Conservation (phyloP, 108 stramenopile species). For the Stephanodiscus triporus region DNA sequence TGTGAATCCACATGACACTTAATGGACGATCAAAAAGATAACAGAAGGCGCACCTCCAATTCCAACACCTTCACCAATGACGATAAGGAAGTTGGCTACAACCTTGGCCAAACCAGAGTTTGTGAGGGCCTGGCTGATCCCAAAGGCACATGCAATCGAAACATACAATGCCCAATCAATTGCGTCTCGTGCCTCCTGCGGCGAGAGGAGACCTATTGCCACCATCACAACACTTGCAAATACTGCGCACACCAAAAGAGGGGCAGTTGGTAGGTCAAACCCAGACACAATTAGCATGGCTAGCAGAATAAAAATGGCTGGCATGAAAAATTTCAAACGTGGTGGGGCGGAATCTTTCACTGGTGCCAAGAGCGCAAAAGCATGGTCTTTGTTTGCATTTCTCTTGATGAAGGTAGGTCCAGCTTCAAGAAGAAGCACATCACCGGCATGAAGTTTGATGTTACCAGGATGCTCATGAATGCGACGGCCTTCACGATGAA, state of each 20-base stretch:
- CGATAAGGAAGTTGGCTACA: constrained; percentile 2
- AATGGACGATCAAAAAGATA: constrained; percentile 55
- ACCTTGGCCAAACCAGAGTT: constrained; percentile 47
- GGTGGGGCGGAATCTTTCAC: constrained; percentile 86
- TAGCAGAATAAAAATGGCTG: constrained; percentile 64
- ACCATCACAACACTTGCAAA: constrained; percentile 73
- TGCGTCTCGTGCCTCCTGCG: constrained; percentile 83
- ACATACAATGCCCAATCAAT: constrained; percentile 86
- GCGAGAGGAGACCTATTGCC: constrained; percentile 69
- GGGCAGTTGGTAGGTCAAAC: background rate
- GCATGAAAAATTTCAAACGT: constrained; percentile 65
- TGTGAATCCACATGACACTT: constrained; percentile 58
- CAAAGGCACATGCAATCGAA: constrained; percentile 81
- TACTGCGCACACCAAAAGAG: constrained; percentile 49
- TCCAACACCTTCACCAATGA: constrained; percentile 6
- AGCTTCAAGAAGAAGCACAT: constrained; percentile 83
- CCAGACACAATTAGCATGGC: constrained; percentile 30
- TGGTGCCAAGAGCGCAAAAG: constrained; percentile 54
- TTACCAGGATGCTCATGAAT: constrained; percentile 85
- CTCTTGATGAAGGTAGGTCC: constrained; percentile 75
- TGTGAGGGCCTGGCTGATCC: constrained; percentile 78
- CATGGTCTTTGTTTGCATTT: constrained; percentile 60
- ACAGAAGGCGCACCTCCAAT: background rate
- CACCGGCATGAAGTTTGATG: constrained; percentile 80
- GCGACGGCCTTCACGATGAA: constrained; percentile 78